A percentile compares a stretch with the other conserved stretches of the same genome.
phyloP scores from a whole-genome alignment of 176 grass and related monocot genomes.

The Saccharum spontaneum region DNA sequence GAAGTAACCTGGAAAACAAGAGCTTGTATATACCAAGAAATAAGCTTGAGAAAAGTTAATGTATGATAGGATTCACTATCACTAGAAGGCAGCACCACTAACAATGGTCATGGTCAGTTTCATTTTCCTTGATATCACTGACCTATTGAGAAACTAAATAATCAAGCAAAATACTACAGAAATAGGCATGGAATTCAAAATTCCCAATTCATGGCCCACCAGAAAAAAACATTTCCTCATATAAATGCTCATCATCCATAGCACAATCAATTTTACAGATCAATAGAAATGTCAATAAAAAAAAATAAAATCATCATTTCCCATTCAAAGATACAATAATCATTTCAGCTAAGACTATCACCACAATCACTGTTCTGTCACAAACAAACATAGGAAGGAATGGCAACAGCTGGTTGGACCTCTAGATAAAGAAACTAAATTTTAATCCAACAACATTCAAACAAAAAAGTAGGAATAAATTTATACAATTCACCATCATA shows the following conservation, averaged over 20 bases:
- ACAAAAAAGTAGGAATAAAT: not conserved
- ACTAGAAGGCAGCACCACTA: not conserved
- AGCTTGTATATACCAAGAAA: slow-evolving; percentile 6
- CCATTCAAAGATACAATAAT: not conserved
- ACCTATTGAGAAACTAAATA: slow-evolving; percentile 7
- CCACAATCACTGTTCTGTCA: not conserved
- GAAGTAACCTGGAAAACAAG: not conserved
- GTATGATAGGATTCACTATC: not conserved
- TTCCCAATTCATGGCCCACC: not conserved
- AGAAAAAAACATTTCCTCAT: not conserved
- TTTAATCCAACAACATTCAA: not conserved
- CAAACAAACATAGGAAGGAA: not conserved
- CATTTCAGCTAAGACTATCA: not conserved
- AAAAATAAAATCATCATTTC: not conserved
- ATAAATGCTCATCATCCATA: not conserved
- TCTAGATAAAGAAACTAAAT: not conserved
- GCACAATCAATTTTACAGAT: not conserved
- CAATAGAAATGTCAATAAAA: not conserved
- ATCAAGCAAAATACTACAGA: not conserved
- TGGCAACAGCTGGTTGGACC: not conserved
- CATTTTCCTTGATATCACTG: not conserved
- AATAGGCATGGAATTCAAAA: not conserved
- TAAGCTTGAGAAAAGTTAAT: not conserved
- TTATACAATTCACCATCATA: not conserved
- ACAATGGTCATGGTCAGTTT: not conserved